Conservation (phyloP, 768 basidiomycete genomes). For the Nevesoporus exiguus region DNA sequence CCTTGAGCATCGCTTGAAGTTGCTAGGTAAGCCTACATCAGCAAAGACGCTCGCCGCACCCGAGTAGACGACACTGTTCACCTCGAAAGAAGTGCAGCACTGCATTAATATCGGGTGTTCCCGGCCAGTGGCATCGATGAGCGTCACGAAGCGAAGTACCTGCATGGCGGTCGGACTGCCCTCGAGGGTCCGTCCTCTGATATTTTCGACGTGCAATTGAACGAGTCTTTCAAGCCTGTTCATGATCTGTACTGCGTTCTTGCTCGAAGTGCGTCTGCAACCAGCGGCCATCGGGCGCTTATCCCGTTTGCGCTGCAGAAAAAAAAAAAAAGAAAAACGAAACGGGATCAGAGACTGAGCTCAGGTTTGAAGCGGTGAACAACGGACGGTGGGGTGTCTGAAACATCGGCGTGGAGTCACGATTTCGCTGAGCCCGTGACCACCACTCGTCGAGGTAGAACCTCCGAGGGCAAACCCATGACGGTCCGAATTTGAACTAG, state of each 20-base stretch:
- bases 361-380: neutral
- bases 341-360: neutral
- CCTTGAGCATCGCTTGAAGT: slow-evolving; percentile 19
- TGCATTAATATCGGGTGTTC: slow-evolving; percentile 26
- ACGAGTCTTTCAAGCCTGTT: slow-evolving; percentile 22
- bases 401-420: slow-evolving; percentile 5
- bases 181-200: slow-evolving; percentile 4
- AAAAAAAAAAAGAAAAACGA: neutral
- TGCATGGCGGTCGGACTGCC: slow-evolving; percentile 20
- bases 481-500: slow-evolving; percentile 4
- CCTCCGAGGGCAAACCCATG: slow-evolving; percentile 11
- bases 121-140: slow-evolving; percentile 27
- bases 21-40: slow-evolving; percentile 15
- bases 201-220: slow-evolving; percentile 16
- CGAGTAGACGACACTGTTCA: neutral
- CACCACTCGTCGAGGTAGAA: neutral
- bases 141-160: slow-evolving; percentile 20
- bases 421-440: neutral
- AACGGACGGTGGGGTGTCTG: slow-evolving; percentile 13
- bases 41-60: neutral
- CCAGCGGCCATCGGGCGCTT: slow-evolving; percentile 1
- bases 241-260: slow-evolving; percentile 16
- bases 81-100: slow-evolving; percentile 26
- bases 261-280: slow-evolving; percentile 6
- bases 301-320: slow-evolving; percentile 19